Base-by-base conservation (phyloP, 2,329 filamentous ascomycete species). In the Bipolaris bicolor region DNA sequence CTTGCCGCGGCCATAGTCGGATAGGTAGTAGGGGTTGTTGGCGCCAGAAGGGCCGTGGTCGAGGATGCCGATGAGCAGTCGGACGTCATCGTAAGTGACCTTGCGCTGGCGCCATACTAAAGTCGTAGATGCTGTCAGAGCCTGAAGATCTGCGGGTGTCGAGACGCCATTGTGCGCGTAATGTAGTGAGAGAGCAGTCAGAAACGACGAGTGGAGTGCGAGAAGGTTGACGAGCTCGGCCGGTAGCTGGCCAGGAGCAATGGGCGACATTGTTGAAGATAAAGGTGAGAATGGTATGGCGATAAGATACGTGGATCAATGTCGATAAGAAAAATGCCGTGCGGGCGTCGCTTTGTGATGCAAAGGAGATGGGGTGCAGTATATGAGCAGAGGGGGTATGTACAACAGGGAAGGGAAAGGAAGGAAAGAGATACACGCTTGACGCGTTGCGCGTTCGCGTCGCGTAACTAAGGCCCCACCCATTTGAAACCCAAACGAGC, bases 101-200 rank as follows among this genome's bases (percentile, higher is more conserved):
- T 74, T 75, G 7, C 81, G 77, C 55, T 79, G 78, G 53, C 77
- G 77, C 77, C 81, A 82, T 44, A 76, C 74, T 31, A 77, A 71
- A 6, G 80, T 77, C 43, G 80, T 70, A 7, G 76, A 74, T 22
- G 75, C 70, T 20, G 77, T 72, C 29, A 83, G 62, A 20, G 70
- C 65, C 22, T 71, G 63, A 20, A 82, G 65, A 55, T 81, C 74
- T 51, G 78, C 74, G n/a, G 80, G 75, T 15, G 77, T 72, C 5
- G 78, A 73, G 11, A 76, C 77, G 45, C 79, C 80, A 55, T 82
- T 81, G 64, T 83, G 81, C 18, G 81, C 78, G 60, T 79, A 81
- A 62, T 82, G 79, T 26, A 83, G 70, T 5, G 80, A 79, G 11
- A 82, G 71, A n/a, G 81, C 78, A 15, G 77, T 79, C 16, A 83